Evolutionary conservation across 2,329 filamentous ascomycete genomes (phyloP), one percentile per base, ranked within the genome.

Genomic region (Fusarium pseudonygamai): DNA sequence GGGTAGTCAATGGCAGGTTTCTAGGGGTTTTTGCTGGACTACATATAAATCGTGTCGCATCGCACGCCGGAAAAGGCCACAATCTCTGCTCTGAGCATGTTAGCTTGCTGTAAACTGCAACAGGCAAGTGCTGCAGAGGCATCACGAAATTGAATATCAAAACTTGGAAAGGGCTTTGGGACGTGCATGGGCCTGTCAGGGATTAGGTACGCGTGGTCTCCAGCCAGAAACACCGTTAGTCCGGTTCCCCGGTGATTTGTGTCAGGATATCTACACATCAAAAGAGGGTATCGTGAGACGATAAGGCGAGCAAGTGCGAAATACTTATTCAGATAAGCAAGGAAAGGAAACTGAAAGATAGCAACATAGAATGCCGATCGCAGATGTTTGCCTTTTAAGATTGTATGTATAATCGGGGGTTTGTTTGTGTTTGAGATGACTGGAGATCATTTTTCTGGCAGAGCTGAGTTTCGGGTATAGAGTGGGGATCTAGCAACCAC

Each of bases 381-480:
- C 15, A 50, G 22, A 61, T 60, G 28, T n/a, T 45, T 15, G 28
- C 39, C n/a, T 52, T 36, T 46, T 24, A 16, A 24, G 34, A 49
- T 46, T 14, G 28, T 24, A 58, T 28, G 28, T 28, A 28, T 28
- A 28, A 28, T 58, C n/a, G 36, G 50, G 18, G 50, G 18, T 39
- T 46, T 57, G 71, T 52, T 59, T 50, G 30, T 47, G 32, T 43
- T 30, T 62, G 43, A 49, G 40, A 49, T 50, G 71, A 50, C 24
- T 61, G 71, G 37, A 59, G 58, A 74, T 72, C 62, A 64, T 47
- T 71, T 73, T 28, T 66, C 55, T 59, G 32, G 42, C 26, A 63
- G 56, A 71, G 61, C 32, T 57, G 39, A 55, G 28, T 32, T 50
- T 61, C 28, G 53, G 58, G 67, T 24, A 36, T 60, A 61, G 28